Percentiles rank a stretch among this genome's conserved stretches.
These are phyloP conservation scores for Lasiosphaeriaceae sp. DNA, from an alignment of 495 filamentous ascomycete species.

Conservation along the genomic window DNA sequence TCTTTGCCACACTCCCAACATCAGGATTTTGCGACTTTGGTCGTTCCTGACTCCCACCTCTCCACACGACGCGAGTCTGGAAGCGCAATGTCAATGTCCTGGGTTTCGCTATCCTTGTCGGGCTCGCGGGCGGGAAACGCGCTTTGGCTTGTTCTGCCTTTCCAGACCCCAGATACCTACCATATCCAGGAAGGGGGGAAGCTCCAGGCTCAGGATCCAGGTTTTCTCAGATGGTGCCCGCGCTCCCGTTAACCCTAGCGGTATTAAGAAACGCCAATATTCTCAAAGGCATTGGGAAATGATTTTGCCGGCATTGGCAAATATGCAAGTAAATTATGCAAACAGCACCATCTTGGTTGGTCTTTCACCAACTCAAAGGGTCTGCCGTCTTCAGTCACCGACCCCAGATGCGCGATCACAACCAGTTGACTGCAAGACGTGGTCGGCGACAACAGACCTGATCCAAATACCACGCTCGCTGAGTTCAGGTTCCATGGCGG, in stretches of 20 bases:
- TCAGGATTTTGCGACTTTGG: no score
- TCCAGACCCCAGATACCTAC: not conserved
- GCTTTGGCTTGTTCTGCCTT: conserved; percentile 11
- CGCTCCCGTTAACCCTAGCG: conserved; percentile 22
- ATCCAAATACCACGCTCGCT: no score
- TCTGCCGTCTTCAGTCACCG: conserved; percentile 4
- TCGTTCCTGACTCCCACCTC: not conserved
- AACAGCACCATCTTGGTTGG: conserved; percentile 13
- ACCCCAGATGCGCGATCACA: conserved; percentile 4
- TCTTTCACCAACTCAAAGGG: conserved; percentile 8
- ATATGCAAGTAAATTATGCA: conserved; percentile 35
- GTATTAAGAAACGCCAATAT: conserved; percentile 24
- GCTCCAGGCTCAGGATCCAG: conserved; percentile 16
- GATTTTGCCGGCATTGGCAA: conserved; percentile 39
- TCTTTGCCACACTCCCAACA: not conserved
- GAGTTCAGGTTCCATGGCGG: no score
- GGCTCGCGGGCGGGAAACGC: conserved; percentile 13
- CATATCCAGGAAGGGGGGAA: conserved; percentile 17
- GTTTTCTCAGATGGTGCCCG: conserved; percentile 20
- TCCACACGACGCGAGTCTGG: not conserved
- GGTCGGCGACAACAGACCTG: not conserved
- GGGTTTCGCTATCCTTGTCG: conserved; percentile 20
- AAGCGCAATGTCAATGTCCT: not conserved
- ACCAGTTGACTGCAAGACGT: not conserved
- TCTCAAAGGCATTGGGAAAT: conserved; percentile 27